Evolutionary conservation across 2,329 filamentous ascomycete species (phyloP), one percentile per base, ranked within the genome.

Genomic region (Fusarium avenaceum): DNA sequence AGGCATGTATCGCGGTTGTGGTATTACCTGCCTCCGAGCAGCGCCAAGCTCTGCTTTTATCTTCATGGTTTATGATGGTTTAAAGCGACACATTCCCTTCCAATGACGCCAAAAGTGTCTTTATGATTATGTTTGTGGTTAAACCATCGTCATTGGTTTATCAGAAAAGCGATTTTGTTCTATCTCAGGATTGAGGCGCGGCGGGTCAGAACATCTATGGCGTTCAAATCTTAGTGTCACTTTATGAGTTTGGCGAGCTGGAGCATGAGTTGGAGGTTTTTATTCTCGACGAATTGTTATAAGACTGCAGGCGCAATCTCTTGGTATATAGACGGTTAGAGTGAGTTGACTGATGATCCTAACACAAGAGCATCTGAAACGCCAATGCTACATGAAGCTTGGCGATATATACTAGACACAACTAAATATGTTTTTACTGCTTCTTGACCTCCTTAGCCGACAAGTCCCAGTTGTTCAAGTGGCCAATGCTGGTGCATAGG

Each of bases 21-120:
- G 96, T 32, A 96, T 99, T 70, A 99, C 96, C 1, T 93, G 96
- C 45, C 84, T 90, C 32, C 88, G 96, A 63, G 92, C 94, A 35
- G 94, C 94, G 32, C 96, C 96, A 4, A 97, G 94, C 79, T 97
- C 94, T n/a, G 96, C 96, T 9, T 94, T 98, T 76, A 99, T 99
- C 63, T 99, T 99, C 76, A 94, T 96, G 65, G 89, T 98, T 64
- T 98, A 94, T 77, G 96, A 98, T 80, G 91, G 90, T 15, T 79
- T 99, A 78, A 94, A 94, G 81, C 85, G 84, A 67, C 82, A 88
- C 71, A 85, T 96, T 74, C 84, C 86, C 33, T 72, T 87, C 69
- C 79, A 81, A 55, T 69, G 33, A 48, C 10, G 19, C 17, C 15
- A 19, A 17, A 9, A 7, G 17, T n/a, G 35, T 19, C 35, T 38